Conservation (phyloP, 2,329 filamentous ascomycete species). For the Sporothrix mexicana region DNA sequence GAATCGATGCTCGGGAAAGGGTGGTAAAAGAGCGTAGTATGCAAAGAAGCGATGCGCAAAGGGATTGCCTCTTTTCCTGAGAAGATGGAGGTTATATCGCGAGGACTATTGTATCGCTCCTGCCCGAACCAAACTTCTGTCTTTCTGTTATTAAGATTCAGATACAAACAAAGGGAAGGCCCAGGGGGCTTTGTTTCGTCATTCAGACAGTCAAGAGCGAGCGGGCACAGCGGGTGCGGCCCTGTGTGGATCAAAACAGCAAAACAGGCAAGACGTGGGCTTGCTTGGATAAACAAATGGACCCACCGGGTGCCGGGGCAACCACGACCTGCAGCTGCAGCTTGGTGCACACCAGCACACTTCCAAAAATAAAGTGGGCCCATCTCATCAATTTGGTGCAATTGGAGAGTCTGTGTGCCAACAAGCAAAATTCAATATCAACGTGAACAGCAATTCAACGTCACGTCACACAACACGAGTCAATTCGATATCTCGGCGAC, state of each 20-base stretch:
- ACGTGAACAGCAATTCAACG: neutral
- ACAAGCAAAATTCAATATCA: too few species aligned
- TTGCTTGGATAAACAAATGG: constrained; percentile 34
- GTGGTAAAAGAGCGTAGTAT: constrained; percentile 17
- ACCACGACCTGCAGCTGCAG: constrained; percentile 20
- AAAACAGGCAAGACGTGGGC: constrained; percentile 35
- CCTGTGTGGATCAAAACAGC: constrained; percentile 36
- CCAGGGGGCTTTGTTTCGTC: constrained; percentile 20
- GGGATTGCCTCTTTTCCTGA: neutral
- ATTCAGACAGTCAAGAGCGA: constrained; percentile 23
- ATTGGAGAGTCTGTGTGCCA: neutral
- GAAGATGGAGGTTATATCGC: constrained; percentile 32
- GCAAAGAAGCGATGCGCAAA: constrained; percentile 23
- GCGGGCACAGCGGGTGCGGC: constrained; percentile 21
- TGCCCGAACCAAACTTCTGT: constrained; percentile 19
- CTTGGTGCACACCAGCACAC: neutral
- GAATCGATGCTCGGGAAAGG: neutral
- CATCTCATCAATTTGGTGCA: neutral
- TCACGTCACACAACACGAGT: neutral
- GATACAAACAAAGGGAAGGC: constrained; percentile 13
- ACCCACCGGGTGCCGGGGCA: constrained; percentile 34
- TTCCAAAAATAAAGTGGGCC: constrained; percentile 26
- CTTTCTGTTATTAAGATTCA: neutral
- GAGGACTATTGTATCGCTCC: constrained; percentile 19
- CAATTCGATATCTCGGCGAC: too few species aligned